Conservation (phyloP, 129 eudicot species). For the Arctium minus region DNA sequence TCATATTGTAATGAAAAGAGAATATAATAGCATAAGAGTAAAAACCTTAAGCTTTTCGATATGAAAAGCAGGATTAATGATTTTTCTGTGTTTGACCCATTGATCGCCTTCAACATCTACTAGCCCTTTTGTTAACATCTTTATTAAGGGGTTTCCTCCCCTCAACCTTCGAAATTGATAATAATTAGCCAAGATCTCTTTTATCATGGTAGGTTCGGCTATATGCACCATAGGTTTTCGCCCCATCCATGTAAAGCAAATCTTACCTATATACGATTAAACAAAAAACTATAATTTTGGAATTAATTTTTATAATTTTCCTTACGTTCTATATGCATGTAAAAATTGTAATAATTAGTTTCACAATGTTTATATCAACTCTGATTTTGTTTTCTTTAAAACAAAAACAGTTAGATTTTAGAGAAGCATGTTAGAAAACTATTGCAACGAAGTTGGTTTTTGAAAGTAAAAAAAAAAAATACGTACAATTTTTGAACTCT, state of each 20-base stretch:
- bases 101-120: constrained; percentile 7
- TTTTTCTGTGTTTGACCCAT: constrained; percentile 23
- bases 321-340: neutral
- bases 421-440: neutral
- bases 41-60: constrained; percentile 1
- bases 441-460: neutral
- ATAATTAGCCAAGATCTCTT: neutral
- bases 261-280: neutral
- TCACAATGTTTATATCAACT: too few relatives aligned
- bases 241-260: constrained; percentile 3
- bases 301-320: too few relatives aligned
- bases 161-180: neutral
- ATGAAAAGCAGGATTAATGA: constrained; percentile 12
- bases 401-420: neutral
- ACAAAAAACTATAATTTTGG: neutral
- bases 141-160: neutral
- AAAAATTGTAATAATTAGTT: neutral
- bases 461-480: too few relatives aligned
- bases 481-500: neutral
- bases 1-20: neutral
- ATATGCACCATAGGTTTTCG: neutral
- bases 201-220: neutral
- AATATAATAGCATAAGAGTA: neutral
- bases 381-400: too few relatives aligned
- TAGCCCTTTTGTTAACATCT: neutral